phyloP scores from a whole-genome alignment of 148 eudicot genomes.

The Silene latifolia region DNA sequence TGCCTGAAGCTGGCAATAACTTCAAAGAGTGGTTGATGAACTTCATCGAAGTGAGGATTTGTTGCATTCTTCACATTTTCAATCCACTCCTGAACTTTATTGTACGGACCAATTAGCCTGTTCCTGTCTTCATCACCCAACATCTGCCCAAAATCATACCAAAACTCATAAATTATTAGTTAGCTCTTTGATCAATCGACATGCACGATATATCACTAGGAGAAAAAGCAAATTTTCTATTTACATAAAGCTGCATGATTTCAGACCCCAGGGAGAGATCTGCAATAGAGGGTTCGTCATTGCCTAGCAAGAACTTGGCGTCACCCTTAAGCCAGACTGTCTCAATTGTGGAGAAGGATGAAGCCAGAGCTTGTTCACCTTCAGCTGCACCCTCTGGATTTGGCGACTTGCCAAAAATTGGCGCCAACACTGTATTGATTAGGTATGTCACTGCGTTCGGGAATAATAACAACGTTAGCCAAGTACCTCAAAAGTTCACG shows the following conservation, averaged over 20 bases:
- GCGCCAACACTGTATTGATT: slow-evolving; percentile 37
- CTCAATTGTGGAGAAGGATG: slow-evolving; percentile 57
- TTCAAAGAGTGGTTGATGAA: slow-evolving; percentile 43
- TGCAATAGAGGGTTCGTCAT: slow-evolving; percentile 67
- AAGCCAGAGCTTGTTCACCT: slow-evolving; percentile 39
- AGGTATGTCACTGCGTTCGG: slow-evolving; percentile 45
- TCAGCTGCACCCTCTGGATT: slow-evolving; percentile 53
- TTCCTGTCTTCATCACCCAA: slow-evolving; percentile 44
- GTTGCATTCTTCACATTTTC: slow-evolving; percentile 67
- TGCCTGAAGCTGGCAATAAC: slow-evolving; percentile 37
- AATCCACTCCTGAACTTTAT: slow-evolving; percentile 72
- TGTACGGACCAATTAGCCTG: slow-evolving; percentile 58
- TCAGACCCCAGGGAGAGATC: slow-evolving; percentile 73
- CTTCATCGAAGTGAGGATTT: slow-evolving; percentile 72
- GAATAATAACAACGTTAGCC: not conserved
- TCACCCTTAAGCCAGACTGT: slow-evolving; percentile 56
- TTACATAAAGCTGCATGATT: slow-evolving; percentile 73
- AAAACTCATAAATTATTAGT: not conserved
- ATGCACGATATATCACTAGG: not conserved
- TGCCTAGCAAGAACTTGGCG: slow-evolving; percentile 63
- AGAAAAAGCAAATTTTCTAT: not conserved
- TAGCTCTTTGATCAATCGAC: not conserved
- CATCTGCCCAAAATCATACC: slow-evolving; percentile 32
- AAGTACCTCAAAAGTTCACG: no score
- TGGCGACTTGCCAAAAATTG: slow-evolving; percentile 36